Evolutionary conservation across 768 basidiomycete species (phyloP).

Genomic region (Rhizopogon rudus): DNA sequence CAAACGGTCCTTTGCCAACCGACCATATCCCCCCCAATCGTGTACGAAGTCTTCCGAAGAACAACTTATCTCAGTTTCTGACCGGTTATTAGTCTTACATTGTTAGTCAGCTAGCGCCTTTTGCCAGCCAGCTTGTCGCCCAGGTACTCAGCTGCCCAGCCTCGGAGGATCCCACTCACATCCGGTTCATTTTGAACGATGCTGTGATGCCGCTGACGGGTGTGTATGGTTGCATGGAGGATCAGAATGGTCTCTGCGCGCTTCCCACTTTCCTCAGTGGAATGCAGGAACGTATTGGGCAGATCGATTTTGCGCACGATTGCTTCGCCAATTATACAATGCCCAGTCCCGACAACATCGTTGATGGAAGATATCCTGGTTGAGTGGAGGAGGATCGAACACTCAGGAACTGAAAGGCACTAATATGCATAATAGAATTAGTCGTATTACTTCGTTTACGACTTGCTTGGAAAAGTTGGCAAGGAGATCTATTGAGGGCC

Average conservation of each 20-base stretch:
- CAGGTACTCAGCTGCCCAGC: conserved; percentile 39
- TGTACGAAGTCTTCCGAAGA: conserved; percentile 10
- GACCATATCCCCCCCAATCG: conserved; percentile 31
- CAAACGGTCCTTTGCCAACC: conserved; percentile 34
- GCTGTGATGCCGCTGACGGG: conserved; percentile 42
- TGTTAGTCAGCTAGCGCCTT: conserved; percentile 38
- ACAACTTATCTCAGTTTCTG: background rate
- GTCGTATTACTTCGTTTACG: too few species aligned
- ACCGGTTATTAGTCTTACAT: conserved; percentile 28
- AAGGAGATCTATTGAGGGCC: too few species aligned
- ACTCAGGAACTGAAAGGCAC: too few species aligned
- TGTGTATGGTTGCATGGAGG: conserved; percentile 34
- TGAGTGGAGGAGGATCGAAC: background rate
- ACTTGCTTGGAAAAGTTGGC: too few species aligned
- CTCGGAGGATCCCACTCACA: conserved; percentile 21
- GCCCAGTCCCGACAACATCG: conserved; percentile 35
- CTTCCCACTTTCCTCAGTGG: conserved; percentile 34
- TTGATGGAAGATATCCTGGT: conserved; percentile 29
- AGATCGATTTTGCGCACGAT: conserved; percentile 37
- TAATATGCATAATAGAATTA: too few species aligned
- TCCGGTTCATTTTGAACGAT: conserved; percentile 47
- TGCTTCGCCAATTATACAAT: conserved; percentile 44
- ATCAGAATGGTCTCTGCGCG: conserved; percentile 38
- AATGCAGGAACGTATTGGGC: conserved; percentile 31
- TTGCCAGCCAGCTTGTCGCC: conserved; percentile 43